Conservation (phyloP, 176 grass and related monocot species). For the Aegilops speltoides region DNA sequence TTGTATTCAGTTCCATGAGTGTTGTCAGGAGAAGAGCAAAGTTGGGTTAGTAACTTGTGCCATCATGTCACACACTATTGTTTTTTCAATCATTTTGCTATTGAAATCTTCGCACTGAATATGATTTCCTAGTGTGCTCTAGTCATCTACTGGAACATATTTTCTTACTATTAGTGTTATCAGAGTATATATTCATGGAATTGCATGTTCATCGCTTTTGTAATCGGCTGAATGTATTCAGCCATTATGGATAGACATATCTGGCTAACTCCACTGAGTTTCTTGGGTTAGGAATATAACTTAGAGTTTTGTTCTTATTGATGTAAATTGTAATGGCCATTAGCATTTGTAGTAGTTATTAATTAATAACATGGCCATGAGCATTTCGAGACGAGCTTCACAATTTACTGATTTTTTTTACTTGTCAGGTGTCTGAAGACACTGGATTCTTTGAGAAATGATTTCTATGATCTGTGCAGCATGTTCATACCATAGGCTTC, state of each 20-base stretch:
- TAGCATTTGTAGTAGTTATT: not conserved
- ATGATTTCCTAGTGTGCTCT: not conserved
- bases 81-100: not conserved
- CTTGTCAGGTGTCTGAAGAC: conserved; percentile 48
- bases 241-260: not conserved
- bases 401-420: not conserved
- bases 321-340: not conserved
- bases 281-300: not conserved
- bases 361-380: not conserved
- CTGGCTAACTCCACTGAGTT: not conserved
- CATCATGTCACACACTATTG: conserved; percentile 1
- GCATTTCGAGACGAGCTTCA: not conserved
- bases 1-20: conserved; percentile 46
- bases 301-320: not conserved
- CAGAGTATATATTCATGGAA: not conserved
- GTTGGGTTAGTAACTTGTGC: conserved; percentile 43
- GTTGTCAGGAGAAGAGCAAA: conserved; percentile 47
- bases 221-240: not conserved
- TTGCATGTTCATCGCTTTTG: not conserved
- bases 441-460: conserved; percentile 40
- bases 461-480: conserved; percentile 51
- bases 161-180: conserved; percentile 1
- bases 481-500: conserved; percentile 60
- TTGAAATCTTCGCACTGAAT: conserved; percentile 1
- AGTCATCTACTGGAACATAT: not conserved